Percentiles rank a stretch among this genome's conserved stretches.
Evolutionary conservation across 345 rosid genomes (phyloP).

Genomic region (Rhizophora apiculata): DNA sequence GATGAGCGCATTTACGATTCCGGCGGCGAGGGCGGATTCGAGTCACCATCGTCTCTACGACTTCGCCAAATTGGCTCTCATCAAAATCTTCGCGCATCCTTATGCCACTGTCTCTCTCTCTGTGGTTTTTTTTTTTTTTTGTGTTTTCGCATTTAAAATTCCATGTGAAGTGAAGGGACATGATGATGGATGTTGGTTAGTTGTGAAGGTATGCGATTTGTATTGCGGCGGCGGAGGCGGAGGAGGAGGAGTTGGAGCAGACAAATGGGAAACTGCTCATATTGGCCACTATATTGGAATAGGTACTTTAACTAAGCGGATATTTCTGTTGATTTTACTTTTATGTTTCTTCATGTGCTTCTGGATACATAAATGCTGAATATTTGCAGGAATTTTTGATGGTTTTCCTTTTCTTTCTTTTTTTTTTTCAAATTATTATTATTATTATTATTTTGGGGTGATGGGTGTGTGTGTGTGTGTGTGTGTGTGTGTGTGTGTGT

Average conservation of each 20-base stretch:
- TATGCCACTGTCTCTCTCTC: slow-evolving; percentile 57
- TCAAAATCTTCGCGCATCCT: slow-evolving; percentile 84
- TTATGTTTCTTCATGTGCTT: background rate
- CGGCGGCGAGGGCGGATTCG: slow-evolving; percentile 57
- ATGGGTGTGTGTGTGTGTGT: too few species aligned
- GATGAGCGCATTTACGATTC: slow-evolving; percentile 8
- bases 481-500: too few species aligned
- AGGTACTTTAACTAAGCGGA: slow-evolving; percentile 32
- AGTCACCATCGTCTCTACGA: slow-evolving; percentile 82
- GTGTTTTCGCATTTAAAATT: too few species aligned
- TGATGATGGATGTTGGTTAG: background rate
- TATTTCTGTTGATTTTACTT: background rate
- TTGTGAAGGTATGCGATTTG: slow-evolving; percentile 72
- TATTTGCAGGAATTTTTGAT: background rate
- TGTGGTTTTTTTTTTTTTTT: background rate
- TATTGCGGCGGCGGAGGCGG: slow-evolving; percentile 63
- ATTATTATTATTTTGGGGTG: too few species aligned
- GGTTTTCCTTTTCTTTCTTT: too few species aligned
- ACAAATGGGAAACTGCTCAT: slow-evolving; percentile 73
- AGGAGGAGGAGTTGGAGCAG: too few species aligned
- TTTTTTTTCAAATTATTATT: too few species aligned
- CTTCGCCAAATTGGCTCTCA: slow-evolving; percentile 71
- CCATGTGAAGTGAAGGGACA: too few species aligned
- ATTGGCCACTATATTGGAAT: slow-evolving; percentile 78
- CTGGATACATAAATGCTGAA: background rate